phyloP scores from a whole-genome alignment of 2,329 filamentous ascomycete genomes.

The Thelonectria olida region DNA sequence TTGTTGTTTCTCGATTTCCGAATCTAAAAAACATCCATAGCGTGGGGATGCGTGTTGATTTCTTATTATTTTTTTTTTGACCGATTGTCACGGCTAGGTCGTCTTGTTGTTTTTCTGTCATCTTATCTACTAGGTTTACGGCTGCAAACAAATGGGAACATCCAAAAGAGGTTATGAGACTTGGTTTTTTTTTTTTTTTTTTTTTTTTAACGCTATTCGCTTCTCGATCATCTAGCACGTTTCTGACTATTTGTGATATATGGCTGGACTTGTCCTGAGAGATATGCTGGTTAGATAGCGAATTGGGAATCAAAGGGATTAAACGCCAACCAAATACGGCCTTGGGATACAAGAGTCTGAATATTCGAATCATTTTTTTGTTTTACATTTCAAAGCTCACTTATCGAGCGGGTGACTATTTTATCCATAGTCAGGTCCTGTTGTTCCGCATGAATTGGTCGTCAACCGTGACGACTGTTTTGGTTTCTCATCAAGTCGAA shows the following conservation, averaged over 20 bases:
- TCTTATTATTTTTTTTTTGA: slow-evolving; percentile 22
- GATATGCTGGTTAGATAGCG: background rate
- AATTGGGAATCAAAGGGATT: background rate
- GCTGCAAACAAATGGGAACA: slow-evolving; percentile 34
- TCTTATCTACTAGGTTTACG: slow-evolving; percentile 33
- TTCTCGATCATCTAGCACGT: background rate
- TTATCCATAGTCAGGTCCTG: too few relatives aligned
- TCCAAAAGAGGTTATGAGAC: slow-evolving; percentile 28
- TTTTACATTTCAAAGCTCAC: too few relatives aligned
- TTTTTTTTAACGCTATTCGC: background rate
- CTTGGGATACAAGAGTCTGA: background rate
- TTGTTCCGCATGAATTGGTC: too few relatives aligned
- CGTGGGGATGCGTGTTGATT: slow-evolving; percentile 36
- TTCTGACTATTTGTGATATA: background rate
- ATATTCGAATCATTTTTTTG: background rate
- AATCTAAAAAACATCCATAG: slow-evolving; percentile 39
- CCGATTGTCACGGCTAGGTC: slow-evolving; percentile 19
- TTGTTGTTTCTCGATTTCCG: slow-evolving; percentile 22
- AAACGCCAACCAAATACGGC: background rate
- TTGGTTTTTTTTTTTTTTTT: slow-evolving; percentile 12
- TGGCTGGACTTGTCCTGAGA: background rate
- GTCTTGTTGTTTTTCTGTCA: slow-evolving; percentile 21
- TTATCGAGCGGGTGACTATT: too few relatives aligned
- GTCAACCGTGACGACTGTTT: too few relatives aligned
- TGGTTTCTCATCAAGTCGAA: background rate